Percentiles rank a stretch among this genome's conserved stretches.
These are phyloP conservation scores for Botrytis elliptica DNA, from an alignment of 2,329 filamentous ascomycete species.

Conservation along the genomic window DNA sequence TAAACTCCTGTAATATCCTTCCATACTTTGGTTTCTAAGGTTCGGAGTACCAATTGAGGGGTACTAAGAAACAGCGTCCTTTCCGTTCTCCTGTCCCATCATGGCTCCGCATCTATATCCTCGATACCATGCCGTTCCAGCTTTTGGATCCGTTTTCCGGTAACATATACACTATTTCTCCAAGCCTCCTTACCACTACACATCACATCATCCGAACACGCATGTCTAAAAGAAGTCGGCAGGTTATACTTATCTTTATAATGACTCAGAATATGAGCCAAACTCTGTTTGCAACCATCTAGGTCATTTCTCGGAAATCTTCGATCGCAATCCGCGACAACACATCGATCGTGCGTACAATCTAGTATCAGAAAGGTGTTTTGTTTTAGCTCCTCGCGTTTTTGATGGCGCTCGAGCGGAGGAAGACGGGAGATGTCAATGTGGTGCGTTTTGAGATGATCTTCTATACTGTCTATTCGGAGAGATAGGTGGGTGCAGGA, in stretches of 20 bases:
- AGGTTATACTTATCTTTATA: neutral
- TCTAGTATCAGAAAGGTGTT: neutral
- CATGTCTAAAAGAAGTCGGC: neutral
- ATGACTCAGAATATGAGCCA: neutral
- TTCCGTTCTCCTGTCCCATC: neutral
- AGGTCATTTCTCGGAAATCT: neutral
- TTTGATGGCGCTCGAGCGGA: accelerated
- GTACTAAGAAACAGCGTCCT: neutral
- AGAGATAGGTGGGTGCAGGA: neutral
- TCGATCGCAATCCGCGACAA: neutral
- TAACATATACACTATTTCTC: neutral
- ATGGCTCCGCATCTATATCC: neutral
- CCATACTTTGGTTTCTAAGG: neutral
- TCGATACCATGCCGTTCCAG: neutral
- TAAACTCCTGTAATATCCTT: neutral
- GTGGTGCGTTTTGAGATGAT: neutral
- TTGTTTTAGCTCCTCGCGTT: neutral
- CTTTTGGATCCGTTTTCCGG: neutral
- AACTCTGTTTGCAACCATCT: neutral
- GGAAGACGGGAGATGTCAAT: neutral
- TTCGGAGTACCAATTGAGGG: too few relatives aligned
- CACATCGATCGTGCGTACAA: neutral
- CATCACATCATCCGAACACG: neutral
- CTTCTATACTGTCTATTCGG: neutral
- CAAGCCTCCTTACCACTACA: neutral